Conservation (phyloP, 257 asterid species). For the Vinca minor region DNA sequence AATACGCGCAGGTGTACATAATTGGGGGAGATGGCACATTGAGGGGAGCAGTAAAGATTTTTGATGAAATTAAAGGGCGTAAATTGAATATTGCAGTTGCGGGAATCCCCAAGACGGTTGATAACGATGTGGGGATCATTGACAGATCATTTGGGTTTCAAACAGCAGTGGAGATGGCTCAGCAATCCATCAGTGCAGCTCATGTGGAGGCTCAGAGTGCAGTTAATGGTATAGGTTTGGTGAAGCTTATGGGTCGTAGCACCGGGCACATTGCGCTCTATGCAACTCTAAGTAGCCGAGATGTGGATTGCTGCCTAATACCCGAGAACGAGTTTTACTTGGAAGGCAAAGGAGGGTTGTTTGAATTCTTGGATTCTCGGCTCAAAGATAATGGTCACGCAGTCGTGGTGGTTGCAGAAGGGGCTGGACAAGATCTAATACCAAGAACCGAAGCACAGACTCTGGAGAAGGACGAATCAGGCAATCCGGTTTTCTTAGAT, state of each 20-base stretch:
- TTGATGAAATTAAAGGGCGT: slow-evolving; percentile 42
- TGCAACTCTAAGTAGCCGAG: slow-evolving; percentile 71
- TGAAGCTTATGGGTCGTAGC: slow-evolving; percentile 88
- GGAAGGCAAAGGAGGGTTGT: slow-evolving; percentile 62
- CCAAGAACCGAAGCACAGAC: slow-evolving; percentile 33
- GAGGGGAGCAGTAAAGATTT: slow-evolving; percentile 63
- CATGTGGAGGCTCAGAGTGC: slow-evolving; percentile 78
- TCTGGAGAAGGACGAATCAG: slow-evolving; percentile 58
- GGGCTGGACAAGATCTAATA: slow-evolving; percentile 68
- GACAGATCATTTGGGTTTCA: slow-evolving; percentile 81
- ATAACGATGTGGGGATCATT: slow-evolving; percentile 70
- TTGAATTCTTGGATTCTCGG: slow-evolving; percentile 43
- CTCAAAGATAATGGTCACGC: slow-evolving; percentile 48
- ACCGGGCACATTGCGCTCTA: slow-evolving; percentile 76
- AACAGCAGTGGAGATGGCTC: slow-evolving; percentile 87
- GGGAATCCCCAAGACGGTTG: slow-evolving; percentile 78
- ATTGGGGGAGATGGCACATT: slow-evolving; percentile 85
- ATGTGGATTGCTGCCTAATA: slow-evolving; percentile 72
- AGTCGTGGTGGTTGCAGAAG: slow-evolving; percentile 68
- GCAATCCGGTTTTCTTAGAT: slow-evolving; percentile 61
- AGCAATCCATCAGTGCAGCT: slow-evolving; percentile 68
- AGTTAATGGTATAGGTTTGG: slow-evolving; percentile 67
- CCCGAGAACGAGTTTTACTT: slow-evolving; percentile 62
- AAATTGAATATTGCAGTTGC: slow-evolving; percentile 44
- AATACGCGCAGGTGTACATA: slow-evolving; percentile 48